phyloP scores from a whole-genome alignment of 2,329 filamentous ascomycete species.

The Fusarium sp. region DNA sequence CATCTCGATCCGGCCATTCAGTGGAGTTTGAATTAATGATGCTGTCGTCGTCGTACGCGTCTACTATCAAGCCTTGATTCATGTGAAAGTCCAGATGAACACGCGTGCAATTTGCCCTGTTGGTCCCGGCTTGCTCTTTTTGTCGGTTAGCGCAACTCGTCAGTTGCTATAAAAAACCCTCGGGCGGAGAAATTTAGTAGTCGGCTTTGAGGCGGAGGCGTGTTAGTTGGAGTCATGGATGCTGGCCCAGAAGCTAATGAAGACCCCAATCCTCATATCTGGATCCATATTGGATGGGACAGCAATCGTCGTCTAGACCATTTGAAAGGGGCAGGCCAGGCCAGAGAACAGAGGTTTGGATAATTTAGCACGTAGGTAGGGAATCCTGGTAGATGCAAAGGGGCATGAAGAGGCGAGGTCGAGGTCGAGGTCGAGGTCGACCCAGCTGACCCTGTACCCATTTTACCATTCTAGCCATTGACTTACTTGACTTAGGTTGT shows the following conservation, averaged over 20 bases:
- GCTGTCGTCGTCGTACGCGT: conserved; percentile 22
- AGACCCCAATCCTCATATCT: conserved; percentile 16
- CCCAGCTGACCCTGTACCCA: not conserved
- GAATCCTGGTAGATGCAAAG: conserved; percentile 27
- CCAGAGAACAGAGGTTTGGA: conserved; percentile 5
- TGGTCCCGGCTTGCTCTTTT: conserved; percentile 2
- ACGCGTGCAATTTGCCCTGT: conserved; percentile 40
- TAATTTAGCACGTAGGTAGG: conserved; percentile 10
- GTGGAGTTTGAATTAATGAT: conserved; percentile 5
- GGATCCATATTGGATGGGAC: conserved; percentile 22
- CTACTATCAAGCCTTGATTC: conserved; percentile 1
- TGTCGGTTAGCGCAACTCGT: conserved; percentile 20
- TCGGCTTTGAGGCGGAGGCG: conserved; percentile 21
- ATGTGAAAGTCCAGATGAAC: conserved; percentile 31
- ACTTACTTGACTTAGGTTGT: conserved; percentile 4
- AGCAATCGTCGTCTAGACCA: conserved; percentile 26
- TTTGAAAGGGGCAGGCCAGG: conserved; percentile 6
- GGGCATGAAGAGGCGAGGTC: conserved; percentile 36
- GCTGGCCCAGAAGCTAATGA: not conserved
- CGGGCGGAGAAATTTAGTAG: conserved; percentile 22
- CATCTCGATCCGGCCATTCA: conserved; percentile 32
- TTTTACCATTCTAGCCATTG: no score
- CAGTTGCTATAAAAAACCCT: conserved; percentile 47
- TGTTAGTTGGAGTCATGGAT: conserved; percentile 4
- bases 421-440: conserved; percentile 26